Evolutionary conservation across 352 stramenopile genomes (phyloP), one percentile per base, ranked within the genome.

Genomic region (Phytopythium delawarense): DNA sequence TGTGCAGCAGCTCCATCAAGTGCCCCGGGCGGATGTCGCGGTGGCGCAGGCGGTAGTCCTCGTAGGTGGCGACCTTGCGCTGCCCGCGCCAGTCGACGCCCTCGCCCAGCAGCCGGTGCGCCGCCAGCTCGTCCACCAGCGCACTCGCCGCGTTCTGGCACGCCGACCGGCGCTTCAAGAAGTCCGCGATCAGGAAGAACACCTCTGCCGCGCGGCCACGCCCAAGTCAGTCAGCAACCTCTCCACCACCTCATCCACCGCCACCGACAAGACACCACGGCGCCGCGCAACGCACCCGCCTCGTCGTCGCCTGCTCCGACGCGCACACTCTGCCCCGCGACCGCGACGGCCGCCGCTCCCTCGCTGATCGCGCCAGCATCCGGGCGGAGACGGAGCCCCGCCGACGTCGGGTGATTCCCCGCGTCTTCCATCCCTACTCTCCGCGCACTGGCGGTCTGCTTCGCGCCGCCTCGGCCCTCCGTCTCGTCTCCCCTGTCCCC

Each of bases 141-240:
- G 65, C 57, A 34, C 87, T 74, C 0, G 87, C 87, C 4, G 87
- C 82, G 37, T 81, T 80, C 39, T 76, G 65, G 37, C 84, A 96
- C 44, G 71, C 65, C 2, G 79, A 84, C 1, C 69, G 75, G 35
- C 86, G 87, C 65, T 88, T 88, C 25, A 96, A 58, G 63, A 91
- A 96, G 63, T 94, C 84, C 1, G 87, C 87, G 62, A 96, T 91
- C 55, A 96, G 71, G 70, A 94, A 96, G 57, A 87, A 84, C 32
- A 96, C 74, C 70, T 96, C 87, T 61, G 40, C 3, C 16, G 9
- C 15, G 5, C 20, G 42, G 16, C 37, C 23, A 30, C 21, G 12
- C 9, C 45, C 5, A 52, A 7, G 45, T 32, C 21, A 34, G 45
- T 32, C 21, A 52, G 45, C 11, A 34, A 4, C 2, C 28, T 7